Conservation (phyloP, 768 basidiomycete species). For the Piloderma croceum region DNA sequence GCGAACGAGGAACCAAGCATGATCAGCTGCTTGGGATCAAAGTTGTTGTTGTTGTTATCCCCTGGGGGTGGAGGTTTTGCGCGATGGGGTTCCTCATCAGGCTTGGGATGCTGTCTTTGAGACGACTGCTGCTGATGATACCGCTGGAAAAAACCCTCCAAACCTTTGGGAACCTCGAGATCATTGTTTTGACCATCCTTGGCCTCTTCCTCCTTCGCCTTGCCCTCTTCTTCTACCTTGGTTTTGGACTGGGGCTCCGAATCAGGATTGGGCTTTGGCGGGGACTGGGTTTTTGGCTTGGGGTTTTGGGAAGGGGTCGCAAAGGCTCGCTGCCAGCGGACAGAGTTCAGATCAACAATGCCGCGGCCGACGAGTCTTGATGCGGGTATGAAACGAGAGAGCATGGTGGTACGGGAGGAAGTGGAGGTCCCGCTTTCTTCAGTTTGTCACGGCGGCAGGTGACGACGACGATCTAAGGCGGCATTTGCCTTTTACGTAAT, state of each 20-base stretch:
- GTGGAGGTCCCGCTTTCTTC: too few relatives aligned
- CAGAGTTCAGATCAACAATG: constrained; percentile 28
- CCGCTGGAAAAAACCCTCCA: constrained; percentile 78
- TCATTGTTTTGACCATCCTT: constrained; percentile 30
- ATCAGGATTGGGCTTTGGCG: constrained; percentile 7
- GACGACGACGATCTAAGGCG: too few relatives aligned
- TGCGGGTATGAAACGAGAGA: constrained; percentile 58
- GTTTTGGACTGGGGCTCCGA: constrained; percentile 26
- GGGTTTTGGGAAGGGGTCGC: constrained; percentile 41
- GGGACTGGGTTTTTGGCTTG: constrained; percentile 3
- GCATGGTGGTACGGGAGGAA: constrained; percentile 40
- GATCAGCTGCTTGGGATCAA: constrained; percentile 52
- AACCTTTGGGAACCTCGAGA: constrained; percentile 50
- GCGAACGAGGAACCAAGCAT: constrained; percentile 50
- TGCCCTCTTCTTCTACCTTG: constrained; percentile 21
- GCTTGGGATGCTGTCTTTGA: constrained; percentile 29
- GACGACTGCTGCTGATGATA: constrained; percentile 41
- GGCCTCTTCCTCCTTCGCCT: constrained; percentile 27
- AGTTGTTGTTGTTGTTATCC: constrained; percentile 42
- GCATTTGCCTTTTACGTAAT: too few relatives aligned
- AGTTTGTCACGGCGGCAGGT: too few relatives aligned
- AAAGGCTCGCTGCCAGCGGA: constrained; percentile 36
- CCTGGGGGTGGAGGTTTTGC: constrained; percentile 48
- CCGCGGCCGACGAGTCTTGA: constrained; percentile 40
- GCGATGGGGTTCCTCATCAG: constrained; percentile 32